A percentile compares a stretch with the other conserved stretches of the same genome.
Conservation (phyloP, 768 basidiomycete species). For the Ephemerocybe angulata region DNA sequence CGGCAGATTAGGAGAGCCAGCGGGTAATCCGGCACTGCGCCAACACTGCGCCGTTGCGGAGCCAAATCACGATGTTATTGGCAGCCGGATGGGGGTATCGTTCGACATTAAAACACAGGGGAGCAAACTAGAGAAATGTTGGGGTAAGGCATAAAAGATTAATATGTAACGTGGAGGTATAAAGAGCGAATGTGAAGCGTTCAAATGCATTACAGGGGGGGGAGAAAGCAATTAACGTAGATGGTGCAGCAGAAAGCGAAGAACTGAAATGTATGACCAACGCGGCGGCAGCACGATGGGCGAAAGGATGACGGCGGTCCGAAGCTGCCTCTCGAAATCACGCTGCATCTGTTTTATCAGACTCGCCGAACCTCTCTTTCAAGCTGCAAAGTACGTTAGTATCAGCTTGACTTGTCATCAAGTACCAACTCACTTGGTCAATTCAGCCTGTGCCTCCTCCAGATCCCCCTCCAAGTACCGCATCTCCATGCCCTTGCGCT, state of each 20-base stretch:
- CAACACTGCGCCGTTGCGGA: neutral
- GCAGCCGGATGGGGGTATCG: neutral
- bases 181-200: neutral
- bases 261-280: neutral
- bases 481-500: conserved; percentile 77
- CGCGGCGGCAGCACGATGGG: neutral
- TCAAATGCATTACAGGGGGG: neutral
- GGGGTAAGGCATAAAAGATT: neutral
- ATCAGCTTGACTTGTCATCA: neutral
- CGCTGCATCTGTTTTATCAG: neutral
- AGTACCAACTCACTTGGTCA: conserved; percentile 64
- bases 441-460: conserved; percentile 70
- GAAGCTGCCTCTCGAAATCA: neutral
- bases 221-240: neutral
- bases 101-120: neutral
- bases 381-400: neutral
- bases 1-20: neutral
- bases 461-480: conserved; percentile 75
- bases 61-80: neutral
- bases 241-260: neutral
- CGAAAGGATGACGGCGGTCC: neutral
- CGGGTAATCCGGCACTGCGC: neutral
- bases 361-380: conserved; percentile 1
- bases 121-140: neutral
- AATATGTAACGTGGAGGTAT: neutral